Evolutionary conservation across 805 yeast species (phyloP).

Genomic region (Ogataea polymorpha): DNA sequence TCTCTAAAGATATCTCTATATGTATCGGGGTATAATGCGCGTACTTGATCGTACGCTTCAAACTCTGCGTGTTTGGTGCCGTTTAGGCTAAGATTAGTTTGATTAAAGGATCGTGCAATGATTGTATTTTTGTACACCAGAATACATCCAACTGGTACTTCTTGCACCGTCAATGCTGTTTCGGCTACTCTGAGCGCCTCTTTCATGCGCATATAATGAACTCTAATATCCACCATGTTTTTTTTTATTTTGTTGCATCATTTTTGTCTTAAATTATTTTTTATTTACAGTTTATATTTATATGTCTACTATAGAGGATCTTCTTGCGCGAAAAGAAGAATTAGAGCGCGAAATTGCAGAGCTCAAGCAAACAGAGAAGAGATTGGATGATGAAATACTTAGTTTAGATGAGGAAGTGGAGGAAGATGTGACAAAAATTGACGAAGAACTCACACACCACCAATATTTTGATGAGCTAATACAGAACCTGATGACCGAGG

Average conservation of each 20-base stretch:
- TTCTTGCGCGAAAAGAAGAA: not conserved
- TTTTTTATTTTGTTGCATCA: not conserved
- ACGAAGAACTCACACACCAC: slow-evolving; percentile 23
- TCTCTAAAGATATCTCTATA: slow-evolving; percentile 43
- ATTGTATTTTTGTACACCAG: slow-evolving; percentile 51
- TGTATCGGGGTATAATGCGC: slow-evolving; percentile 30
- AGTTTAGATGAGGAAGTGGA: slow-evolving; percentile 5
- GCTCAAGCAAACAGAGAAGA: not conserved
- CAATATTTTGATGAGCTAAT: slow-evolving; percentile 31
- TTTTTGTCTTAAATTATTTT: not conserved
- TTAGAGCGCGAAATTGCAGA: not conserved
- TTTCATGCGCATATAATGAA: slow-evolving; percentile 43
- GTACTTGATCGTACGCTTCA: slow-evolving; percentile 62
- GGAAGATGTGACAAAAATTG: slow-evolving; percentile 5
- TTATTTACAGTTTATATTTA: slow-evolving; percentile 4
- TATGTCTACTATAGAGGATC: slow-evolving; percentile 2
- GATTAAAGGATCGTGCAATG: slow-evolving; percentile 77
- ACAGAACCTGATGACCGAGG: slow-evolving; percentile 23
- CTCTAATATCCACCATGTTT: slow-evolving; percentile 1
- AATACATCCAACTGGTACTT: slow-evolving; percentile 84
- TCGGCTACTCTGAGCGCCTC: slow-evolving; percentile 56
- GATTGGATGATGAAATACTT: slow-evolving; percentile 2
- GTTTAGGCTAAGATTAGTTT: slow-evolving; percentile 77
- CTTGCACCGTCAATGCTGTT: slow-evolving; percentile 60
- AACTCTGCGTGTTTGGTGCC: slow-evolving; percentile 95